phyloP scores from a whole-genome alignment of 495 filamentous ascomycete genomes.

The Podospora appendiculata region DNA sequence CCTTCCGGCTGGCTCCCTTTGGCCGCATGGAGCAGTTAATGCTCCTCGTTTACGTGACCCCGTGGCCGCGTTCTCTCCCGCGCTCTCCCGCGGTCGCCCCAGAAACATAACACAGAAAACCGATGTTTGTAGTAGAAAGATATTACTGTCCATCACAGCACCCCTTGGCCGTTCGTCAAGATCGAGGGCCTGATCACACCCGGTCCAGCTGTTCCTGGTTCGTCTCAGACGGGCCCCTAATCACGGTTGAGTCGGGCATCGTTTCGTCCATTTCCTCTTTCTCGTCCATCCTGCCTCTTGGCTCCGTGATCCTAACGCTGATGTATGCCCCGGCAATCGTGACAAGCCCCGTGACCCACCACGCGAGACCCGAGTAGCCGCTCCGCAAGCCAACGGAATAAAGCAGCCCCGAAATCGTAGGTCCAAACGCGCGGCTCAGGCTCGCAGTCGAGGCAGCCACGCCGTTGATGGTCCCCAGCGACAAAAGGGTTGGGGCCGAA shows the following conservation, averaged over 20 bases:
- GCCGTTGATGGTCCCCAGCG: constrained; percentile 87
- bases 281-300: constrained; percentile 29
- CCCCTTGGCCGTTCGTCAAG: too few species aligned
- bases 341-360: constrained; percentile 81
- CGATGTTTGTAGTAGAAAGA: too few species aligned
- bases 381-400: constrained; percentile 70
- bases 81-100: too few species aligned
- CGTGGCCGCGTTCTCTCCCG: too few species aligned
- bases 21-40: too few species aligned
- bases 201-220: background rate
- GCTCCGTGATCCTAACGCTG: constrained; percentile 42
- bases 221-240: background rate
- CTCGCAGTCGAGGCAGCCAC: constrained; percentile 87
- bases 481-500: constrained; percentile 67
- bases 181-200: too few species aligned
- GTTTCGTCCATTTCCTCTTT: constrained; percentile 14
- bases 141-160: too few species aligned
- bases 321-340: constrained; percentile 60
- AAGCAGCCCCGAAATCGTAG: constrained; percentile 76
- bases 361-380: constrained; percentile 79
- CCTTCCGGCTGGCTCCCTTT: too few species aligned
- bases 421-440: constrained; percentile 77
- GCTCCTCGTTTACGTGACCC: too few species aligned
- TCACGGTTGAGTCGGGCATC: background rate
- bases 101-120: too few species aligned